Conservation (phyloP, 371 early-diverging fungal species). For the Cladochytrium tenue region DNA sequence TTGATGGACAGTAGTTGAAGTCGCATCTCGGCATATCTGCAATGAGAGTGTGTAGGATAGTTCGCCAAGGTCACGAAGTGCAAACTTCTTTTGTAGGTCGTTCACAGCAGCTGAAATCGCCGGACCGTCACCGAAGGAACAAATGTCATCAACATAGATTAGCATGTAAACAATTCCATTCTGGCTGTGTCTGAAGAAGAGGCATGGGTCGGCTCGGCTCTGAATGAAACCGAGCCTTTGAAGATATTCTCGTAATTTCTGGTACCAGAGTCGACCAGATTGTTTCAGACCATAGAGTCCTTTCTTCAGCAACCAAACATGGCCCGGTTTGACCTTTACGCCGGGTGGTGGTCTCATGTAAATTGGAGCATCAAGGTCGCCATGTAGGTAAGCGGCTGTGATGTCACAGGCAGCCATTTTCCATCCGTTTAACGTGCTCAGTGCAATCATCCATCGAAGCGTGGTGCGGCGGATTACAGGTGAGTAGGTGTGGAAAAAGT, state of each 20-base stretch:
- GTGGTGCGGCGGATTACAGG: slow-evolving; percentile 25
- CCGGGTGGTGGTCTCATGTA: slow-evolving; percentile 7
- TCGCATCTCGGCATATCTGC: not conserved
- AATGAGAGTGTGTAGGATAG: slow-evolving; percentile 2
- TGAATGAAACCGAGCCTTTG: not conserved
- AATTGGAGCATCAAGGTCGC: slow-evolving; percentile 4
- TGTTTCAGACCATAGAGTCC: slow-evolving; percentile 29
- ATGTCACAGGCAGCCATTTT: slow-evolving; percentile 4
- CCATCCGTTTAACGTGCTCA: slow-evolving; percentile 8
- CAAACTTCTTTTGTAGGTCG: not conserved
- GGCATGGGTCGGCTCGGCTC: slow-evolving; percentile 22
- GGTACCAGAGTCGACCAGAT: slow-evolving; percentile 24
- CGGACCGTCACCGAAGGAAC: not conserved
- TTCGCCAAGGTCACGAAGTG: slow-evolving; percentile 9
- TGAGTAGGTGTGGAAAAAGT: slow-evolving; percentile 31
- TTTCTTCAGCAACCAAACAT: not conserved
- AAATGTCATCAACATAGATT: slow-evolving; percentile 28
- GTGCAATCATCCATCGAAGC: slow-evolving; percentile 16
- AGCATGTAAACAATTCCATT: slow-evolving; percentile 3
- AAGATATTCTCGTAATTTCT: slow-evolving; percentile 8
- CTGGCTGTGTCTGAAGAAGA: slow-evolving; percentile 3
- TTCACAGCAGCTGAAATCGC: not conserved
- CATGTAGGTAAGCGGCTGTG: slow-evolving; percentile 16
- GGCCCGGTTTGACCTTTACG: not conserved
- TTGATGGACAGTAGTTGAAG: not conserved